Percentiles rank a stretch among this genome's conserved stretches.
Evolutionary conservation across 2,329 filamentous ascomycete species (phyloP).

Genomic region (Aspergillus uvarum): DNA sequence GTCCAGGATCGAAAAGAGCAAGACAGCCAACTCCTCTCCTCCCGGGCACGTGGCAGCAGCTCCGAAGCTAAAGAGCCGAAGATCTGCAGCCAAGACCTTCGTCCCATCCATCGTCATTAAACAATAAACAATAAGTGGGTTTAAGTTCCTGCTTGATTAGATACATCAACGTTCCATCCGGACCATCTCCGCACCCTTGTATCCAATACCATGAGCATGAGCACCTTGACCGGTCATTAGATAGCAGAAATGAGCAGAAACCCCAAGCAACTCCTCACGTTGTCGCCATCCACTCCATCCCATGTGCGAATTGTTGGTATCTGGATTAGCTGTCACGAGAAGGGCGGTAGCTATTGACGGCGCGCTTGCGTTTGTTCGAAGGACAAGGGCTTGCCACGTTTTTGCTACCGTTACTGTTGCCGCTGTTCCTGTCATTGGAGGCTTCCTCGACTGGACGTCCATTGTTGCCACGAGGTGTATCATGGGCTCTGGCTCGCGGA

Average conservation of each 20-base stretch:
- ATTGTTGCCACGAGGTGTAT: background rate
- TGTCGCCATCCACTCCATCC: background rate
- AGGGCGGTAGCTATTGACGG: background rate
- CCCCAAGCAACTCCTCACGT: background rate
- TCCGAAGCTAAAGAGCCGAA: background rate
- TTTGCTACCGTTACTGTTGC: background rate
- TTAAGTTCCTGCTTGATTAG: background rate
- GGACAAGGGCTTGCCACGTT: background rate
- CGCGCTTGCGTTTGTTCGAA: background rate
- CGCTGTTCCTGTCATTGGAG: background rate
- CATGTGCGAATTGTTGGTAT: background rate
- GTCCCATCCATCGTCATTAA: background rate
- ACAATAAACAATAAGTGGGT: background rate
- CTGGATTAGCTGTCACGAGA: background rate
- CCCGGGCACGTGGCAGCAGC: background rate
- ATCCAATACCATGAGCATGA: background rate
- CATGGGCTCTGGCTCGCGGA: background rate
- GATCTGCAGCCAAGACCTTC: background rate
- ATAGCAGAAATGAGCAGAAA: background rate
- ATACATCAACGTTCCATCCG: background rate
- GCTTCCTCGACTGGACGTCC: background rate
- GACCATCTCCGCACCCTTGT: background rate
- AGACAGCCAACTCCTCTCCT: background rate
- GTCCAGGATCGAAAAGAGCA: background rate
- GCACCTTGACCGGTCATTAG: background rate